Evolutionary conservation across 2,329 filamentous ascomycete genomes (phyloP).

Genomic region (Penicillium sp.): DNA sequence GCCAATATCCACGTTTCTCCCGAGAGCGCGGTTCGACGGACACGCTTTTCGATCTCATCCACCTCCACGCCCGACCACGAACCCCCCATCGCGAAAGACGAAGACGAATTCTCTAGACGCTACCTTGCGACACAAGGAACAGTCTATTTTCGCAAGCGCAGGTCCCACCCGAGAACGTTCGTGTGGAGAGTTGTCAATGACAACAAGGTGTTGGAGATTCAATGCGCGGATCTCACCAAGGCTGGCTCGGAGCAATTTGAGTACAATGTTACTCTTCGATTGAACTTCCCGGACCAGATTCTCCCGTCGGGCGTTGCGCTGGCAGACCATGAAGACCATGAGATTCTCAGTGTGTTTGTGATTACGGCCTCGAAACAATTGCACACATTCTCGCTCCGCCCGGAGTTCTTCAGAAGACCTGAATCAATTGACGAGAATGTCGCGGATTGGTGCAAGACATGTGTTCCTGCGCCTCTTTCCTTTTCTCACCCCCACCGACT

Average conservation of each 20-base stretch:
- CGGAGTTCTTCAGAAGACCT: conserved; percentile 75
- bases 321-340: conserved; percentile 74
- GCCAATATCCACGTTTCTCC: conserved; percentile 68
- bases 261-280: conserved; percentile 71
- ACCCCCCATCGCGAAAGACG: conserved; percentile 57
- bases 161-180: conserved; percentile 77
- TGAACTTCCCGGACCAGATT: conserved; percentile 74
- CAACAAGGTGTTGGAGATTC: conserved; percentile 76
- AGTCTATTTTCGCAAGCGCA: conserved; percentile 78
- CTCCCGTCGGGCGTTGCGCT: conserved; percentile 77
- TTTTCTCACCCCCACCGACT: conserved; percentile 81
- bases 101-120: conserved; percentile 66
- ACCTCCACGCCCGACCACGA: conserved; percentile 42
- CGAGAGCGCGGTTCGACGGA: conserved; percentile 47
- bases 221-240: conserved; percentile 77
- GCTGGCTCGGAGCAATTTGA: conserved; percentile 62
- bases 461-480: conserved; percentile 69
- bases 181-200: conserved; percentile 88
- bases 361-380: conserved; percentile 77
- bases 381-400: conserved; percentile 78
- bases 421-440: conserved; percentile 70
- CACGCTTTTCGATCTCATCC: conserved; percentile 50
- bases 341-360: conserved; percentile 76
- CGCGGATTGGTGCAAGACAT: conserved; percentile 74
- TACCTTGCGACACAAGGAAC: conserved; percentile 77